A percentile compares a stretch with the other conserved stretches of the same genome.
These are phyloP conservation scores for Dichotomopilus funicola DNA, from an alignment of 2,329 filamentous ascomycete species.

Conservation along the genomic window DNA sequence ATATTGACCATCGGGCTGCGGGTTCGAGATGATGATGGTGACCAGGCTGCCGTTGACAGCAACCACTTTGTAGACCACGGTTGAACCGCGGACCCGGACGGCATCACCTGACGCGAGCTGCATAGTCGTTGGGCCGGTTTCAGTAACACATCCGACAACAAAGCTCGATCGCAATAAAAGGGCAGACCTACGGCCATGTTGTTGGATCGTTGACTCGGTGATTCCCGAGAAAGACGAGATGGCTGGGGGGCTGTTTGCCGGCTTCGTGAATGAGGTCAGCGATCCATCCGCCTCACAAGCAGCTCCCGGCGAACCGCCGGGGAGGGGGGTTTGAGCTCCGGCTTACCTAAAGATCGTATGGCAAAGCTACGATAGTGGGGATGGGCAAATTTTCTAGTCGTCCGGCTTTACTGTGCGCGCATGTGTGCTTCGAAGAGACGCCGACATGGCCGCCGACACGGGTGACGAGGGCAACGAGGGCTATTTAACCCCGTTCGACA, in stretches of 20 bases:
- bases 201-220: too few species aligned
- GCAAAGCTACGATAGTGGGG: too few species aligned
- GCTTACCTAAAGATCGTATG: too few species aligned
- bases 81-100: constrained; percentile 18
- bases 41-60: constrained; percentile 17
- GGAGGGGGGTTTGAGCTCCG: too few species aligned
- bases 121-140: background rate
- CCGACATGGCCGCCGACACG: background rate
- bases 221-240: too few species aligned
- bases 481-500: constrained; percentile 12
- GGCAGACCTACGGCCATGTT: too few species aligned
- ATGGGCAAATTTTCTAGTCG: background rate
- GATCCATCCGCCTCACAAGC: too few species aligned
- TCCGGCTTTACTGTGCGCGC: background rate
- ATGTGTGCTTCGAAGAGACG: background rate
- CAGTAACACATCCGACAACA: too few species aligned
- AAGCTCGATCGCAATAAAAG: constrained; percentile 1
- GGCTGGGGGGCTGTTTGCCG: too few species aligned
- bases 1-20: constrained; percentile 20
- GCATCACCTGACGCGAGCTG: constrained; percentile 19
- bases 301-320: too few species aligned
- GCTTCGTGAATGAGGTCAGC: too few species aligned
- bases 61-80: constrained; percentile 21
- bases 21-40: constrained; percentile 21
- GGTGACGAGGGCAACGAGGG: background rate